Conservation (phyloP, 2,329 filamentous ascomycete species). For the Arthroderma sp. region DNA sequence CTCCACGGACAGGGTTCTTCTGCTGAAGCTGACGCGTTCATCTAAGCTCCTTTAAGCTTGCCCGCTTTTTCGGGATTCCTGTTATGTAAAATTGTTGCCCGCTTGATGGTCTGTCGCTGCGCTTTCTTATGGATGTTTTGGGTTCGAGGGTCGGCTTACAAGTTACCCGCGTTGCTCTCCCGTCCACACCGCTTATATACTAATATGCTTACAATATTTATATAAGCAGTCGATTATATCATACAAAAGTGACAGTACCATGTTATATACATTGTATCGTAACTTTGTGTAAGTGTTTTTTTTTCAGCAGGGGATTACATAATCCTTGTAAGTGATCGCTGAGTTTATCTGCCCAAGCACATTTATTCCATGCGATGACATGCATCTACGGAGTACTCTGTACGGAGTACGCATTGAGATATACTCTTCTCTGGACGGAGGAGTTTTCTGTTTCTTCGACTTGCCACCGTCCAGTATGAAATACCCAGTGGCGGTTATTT, state of each 20-base stretch:
- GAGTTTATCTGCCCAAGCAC: not conserved
- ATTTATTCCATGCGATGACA: not conserved
- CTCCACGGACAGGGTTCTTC: not conserved
- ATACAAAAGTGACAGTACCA: not conserved
- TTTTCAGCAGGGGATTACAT: not conserved
- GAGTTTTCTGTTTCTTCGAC: not conserved
- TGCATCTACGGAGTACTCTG: too few relatives aligned
- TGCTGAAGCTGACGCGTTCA: slow-evolving; percentile 12
- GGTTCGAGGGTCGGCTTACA: not conserved
- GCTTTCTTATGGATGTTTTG: slow-evolving; percentile 2
- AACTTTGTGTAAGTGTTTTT: not conserved
- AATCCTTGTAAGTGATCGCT: not conserved
- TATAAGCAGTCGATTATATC: not conserved
- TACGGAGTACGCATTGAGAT: not conserved
- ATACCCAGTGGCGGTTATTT: not conserved
- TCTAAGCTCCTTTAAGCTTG: slow-evolving; percentile 5
- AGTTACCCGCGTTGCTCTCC: slow-evolving; percentile 4
- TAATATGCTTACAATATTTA: too few relatives aligned
- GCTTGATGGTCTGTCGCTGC: not conserved
- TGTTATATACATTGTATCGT: not conserved
- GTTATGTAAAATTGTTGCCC: not conserved
- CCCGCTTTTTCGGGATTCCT: slow-evolving; percentile 5
- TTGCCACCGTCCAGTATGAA: not conserved
- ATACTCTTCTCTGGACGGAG: too few relatives aligned
- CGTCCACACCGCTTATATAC: not conserved